Evolutionary conservation across 78 protist genomes (phyloP), one percentile per base, ranked within the genome.

Genomic region (Dictyostelium brefeldianum): DNA sequence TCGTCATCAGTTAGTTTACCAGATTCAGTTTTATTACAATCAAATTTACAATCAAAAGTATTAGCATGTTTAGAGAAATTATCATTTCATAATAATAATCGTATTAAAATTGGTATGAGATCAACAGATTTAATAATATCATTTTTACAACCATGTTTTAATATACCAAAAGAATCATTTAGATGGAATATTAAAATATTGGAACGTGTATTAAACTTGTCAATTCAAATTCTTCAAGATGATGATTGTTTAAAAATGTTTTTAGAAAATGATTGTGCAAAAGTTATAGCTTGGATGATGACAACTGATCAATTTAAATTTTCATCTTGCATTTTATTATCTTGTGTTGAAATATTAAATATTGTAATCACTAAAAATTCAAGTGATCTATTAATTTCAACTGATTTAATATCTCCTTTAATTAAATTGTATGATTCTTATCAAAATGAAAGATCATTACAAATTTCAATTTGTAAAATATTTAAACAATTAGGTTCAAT

Each of bases 281-380:
- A 71, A 29, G 71, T 43, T 3, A 71, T 83, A 5, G 80, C 71
- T 8, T 27, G 67, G 15, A 83, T 83, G 90, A 53, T 83, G 18
- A 54, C 51, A 12, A 51, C 78, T 3, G 89, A 82, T 6, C 43
- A 36, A 36, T 36, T 36, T 36, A 69, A 36, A 36, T 83, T 83
- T 9, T 25, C 80, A 51, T 50, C 90, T 6, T 5, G 15, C 0
- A 29, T 83, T 4, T 36, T 69, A 50, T 41, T 83, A 20, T 83
- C 90, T 18, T 83, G 90, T 54, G 90, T 80, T 22, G 80, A 83
- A 15, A 71, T 83, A 5, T 20, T 83, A 2, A 80, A 80, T 20
- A 80, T 54, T 15, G 57, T 83, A 18, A 80, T 83, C 4, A 56
- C 90, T 14, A 83, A 54, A 31, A 69, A 71, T 22, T 36, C 43